phyloP scores from a whole-genome alignment of 768 basidiomycete species.

The Tubosaeta brunneosetosa region DNA sequence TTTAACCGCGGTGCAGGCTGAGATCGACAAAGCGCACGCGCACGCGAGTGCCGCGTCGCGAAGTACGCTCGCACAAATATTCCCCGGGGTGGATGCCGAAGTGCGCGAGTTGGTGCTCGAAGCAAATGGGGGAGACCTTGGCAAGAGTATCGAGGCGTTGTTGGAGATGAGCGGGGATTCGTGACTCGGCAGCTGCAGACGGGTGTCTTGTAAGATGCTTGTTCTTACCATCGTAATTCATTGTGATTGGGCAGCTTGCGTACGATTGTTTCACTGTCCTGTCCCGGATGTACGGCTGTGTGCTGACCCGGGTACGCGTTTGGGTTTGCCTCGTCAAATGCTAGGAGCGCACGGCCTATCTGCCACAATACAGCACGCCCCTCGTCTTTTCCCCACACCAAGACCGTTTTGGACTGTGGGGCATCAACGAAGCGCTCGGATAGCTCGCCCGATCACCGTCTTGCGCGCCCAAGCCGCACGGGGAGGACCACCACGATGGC shows the following conservation, averaged over 20 bases:
- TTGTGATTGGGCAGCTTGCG: not conserved
- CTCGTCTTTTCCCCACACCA: not conserved
- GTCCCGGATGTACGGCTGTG: not conserved
- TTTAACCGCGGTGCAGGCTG: constrained; percentile 61
- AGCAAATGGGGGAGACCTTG: constrained; percentile 83
- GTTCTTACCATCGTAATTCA: constrained; percentile 1
- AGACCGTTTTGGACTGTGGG: not conserved
- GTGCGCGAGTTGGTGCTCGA: constrained; percentile 87
- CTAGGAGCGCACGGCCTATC: not conserved
- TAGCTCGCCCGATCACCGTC: not conserved
- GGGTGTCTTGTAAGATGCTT: not conserved
- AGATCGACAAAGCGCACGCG: constrained; percentile 76
- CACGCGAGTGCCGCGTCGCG: constrained; percentile 65
- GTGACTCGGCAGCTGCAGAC: constrained; percentile 2
- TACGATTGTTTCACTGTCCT: not conserved
- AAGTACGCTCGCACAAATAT: constrained; percentile 83
- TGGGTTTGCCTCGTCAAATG: not conserved
- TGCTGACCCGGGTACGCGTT: not conserved
- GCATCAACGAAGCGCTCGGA: not conserved
- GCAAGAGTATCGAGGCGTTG: constrained; percentile 81
- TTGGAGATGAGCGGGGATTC: constrained; percentile 60
- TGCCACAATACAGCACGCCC: not conserved
- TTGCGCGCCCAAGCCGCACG: not conserved
- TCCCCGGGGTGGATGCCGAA: constrained; percentile 77
- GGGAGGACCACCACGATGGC: not conserved